Evolutionary conservation across 2,329 filamentous ascomycete genomes (phyloP).

Genomic region (Metarhizium humberi): DNA sequence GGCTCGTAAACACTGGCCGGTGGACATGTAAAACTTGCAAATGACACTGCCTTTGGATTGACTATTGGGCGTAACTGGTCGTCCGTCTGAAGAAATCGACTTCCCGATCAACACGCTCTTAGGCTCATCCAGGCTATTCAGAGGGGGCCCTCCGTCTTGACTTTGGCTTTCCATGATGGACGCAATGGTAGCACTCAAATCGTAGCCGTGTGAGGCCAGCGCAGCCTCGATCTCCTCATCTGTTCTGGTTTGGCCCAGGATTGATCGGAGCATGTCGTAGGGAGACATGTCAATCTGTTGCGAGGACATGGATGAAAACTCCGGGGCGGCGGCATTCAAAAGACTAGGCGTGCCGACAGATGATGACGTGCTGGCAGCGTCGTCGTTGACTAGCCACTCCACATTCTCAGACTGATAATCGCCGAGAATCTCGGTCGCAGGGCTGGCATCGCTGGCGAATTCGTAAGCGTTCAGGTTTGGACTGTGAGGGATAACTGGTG

Average conservation of each 20-base stretch:
- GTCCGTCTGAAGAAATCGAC: conserved; percentile 67
- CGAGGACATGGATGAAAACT: conserved; percentile 53
- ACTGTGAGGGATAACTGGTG: conserved; percentile 85
- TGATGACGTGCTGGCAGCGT: conserved; percentile 70
- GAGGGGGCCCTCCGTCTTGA: conserved; percentile 22
- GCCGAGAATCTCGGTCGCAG: conserved; percentile 77
- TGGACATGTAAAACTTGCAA: conserved; percentile 95
- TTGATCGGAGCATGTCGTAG: conserved; percentile 94
- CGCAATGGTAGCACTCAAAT: conserved; percentile 84
- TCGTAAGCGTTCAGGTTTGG: conserved; percentile 92
- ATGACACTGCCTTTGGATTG: conserved; percentile 79
- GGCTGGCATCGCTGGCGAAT: conserved; percentile 73
- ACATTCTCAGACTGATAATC: conserved; percentile 91
- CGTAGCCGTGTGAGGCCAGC: conserved; percentile 81
- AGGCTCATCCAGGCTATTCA: conserved; percentile 40
- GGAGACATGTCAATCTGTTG: conserved; percentile 88
- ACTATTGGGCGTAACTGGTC: conserved; percentile 67
- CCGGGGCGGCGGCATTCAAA: conserved; percentile 71
- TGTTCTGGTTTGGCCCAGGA: conserved; percentile 77
- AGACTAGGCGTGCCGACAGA: conserved; percentile 59
- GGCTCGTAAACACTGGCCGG: conserved; percentile 87
- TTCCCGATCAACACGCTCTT: conserved; percentile 77
- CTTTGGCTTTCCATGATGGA: conserved; percentile 72
- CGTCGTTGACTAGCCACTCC: conserved; percentile 93
- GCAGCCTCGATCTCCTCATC: conserved; percentile 95